Evolutionary conservation across 352 stramenopile genomes (phyloP).

Genomic region (Globisporangium abappressorium): DNA sequence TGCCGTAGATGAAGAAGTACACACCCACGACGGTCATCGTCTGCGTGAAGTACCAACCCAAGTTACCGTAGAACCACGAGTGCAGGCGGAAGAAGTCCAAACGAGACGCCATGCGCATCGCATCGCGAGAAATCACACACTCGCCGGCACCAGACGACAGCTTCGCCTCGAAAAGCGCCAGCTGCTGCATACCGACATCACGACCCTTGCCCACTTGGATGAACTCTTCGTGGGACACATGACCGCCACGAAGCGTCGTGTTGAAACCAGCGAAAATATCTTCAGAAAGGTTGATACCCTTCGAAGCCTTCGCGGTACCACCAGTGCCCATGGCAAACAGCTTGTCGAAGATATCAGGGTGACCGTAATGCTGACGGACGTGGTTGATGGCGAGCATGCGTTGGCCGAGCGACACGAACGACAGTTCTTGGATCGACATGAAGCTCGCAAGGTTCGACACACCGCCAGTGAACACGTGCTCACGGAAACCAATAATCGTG

Average conservation of each 20-base stretch:
- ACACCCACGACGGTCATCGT: conserved; percentile 97
- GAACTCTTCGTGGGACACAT: conserved; percentile 79
- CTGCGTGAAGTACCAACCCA: conserved; percentile 98
- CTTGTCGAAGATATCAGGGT: conserved; percentile 89
- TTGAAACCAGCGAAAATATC: conserved; percentile 90
- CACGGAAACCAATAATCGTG: conserved; percentile 84
- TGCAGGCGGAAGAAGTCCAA: conserved; percentile 97
- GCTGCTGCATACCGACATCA: conserved; percentile 98
- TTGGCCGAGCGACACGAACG: conserved; percentile 80
- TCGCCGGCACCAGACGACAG: conserved; percentile 95
- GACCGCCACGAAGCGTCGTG: conserved; percentile 69
- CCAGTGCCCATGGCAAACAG: conserved; percentile 79
- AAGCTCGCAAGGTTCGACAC: conserved; percentile 84
- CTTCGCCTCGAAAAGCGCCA: conserved; percentile 98
- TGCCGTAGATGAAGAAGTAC: conserved; percentile 98
- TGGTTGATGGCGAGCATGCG: conserved; percentile 77
- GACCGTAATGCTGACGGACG: conserved; percentile 83
- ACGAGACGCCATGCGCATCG: conserved; percentile 93
- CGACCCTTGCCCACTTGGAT: conserved; percentile 95
- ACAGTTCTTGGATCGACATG: conserved; percentile 86
- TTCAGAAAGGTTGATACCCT: conserved; percentile 84
- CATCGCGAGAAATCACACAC: conserved; percentile 96
- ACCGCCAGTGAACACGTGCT: conserved; percentile 82
- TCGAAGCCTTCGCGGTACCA: conserved; percentile 79
- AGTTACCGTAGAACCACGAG: conserved; percentile 98